Evolutionary conservation across 2,329 filamentous ascomycete species (phyloP), one percentile per base, ranked within the genome.

Genomic region (Apiospora arundinis): DNA sequence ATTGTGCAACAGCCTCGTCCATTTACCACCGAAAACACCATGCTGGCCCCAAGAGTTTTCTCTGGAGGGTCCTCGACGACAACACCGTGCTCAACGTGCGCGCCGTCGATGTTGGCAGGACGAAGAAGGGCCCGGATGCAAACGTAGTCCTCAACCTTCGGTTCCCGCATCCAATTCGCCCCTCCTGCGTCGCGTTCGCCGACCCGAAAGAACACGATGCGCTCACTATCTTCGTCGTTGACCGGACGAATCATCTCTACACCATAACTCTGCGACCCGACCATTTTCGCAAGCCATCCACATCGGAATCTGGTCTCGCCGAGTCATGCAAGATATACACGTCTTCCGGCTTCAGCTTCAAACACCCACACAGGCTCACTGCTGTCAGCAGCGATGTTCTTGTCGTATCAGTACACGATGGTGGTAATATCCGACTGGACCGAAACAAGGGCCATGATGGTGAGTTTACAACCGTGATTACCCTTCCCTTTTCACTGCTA

Each of bases 1-100:
- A 93, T 78, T 85, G 98, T 69, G 94, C 95, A 37, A 91, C 87
- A 1, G 90, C 95, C 44, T 92, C 94, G 40, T 94, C 94, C 2
- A 88, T 98, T 70, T 97, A 94, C 84, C 95, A 97, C 82, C 91
- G 96, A 70, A 89, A 89, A 80, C 89, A 92, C 80, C 90, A 92
- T 78, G 86, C 89, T 74, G 91, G 92, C 74, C 96, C 96, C 49
- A 91, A 93, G 79, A 94, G 90, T 81, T 97, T 98, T 79, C 87
- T 97, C 67, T 99, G 96, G 96, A 90, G 95, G 76, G 88, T 98
- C 49, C 84, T 98, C 73, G 92, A 97, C 78, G 91, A 94, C 77
- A 90, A 91, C 78, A 93, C 89, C 75, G 86, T 94, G 73, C 86
- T 99, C 76, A 95, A 96, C 82, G 87, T 99, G 68, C 92, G 94